Base-by-base conservation (phyloP, 352 stramenopile genomes). In the Phytophthora ohioensis region DNA sequence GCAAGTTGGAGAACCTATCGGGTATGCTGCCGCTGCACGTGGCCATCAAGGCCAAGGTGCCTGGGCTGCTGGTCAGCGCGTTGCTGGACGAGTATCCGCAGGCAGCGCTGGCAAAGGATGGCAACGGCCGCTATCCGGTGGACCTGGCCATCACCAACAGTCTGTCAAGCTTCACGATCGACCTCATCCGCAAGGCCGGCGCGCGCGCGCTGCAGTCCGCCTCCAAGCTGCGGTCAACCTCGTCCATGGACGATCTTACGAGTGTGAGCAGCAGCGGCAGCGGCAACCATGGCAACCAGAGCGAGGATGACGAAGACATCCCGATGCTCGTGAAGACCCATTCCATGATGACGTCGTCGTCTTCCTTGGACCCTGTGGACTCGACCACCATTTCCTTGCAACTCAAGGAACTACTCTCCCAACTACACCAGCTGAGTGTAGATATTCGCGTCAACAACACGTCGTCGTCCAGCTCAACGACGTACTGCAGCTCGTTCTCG, bases 21-120 rank as follows among this genome's bases (percentile, higher is more conserved):
- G 85, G 84, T 9, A 94, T 94, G 86, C 64, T 92, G 62, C 88
- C 88, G 15, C 69, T 95, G 38, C 88, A 95, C 57, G 85, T 95
- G 17, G 88, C 88, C n/a, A 88, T 95, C 57, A 77, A 84, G 21
- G 81, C 82, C 41, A 90, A 90, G 62, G 73, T 91, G 36, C 78
- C 82, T 2, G 85, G 80, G 0, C 55, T 94, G 38, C 72, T 90
- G 36, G 73, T 95, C 59, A 82, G 82, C 52, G 64, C 72, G 57
- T 69, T 95, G 48, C 63, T 94, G 54, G 55, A 80, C 32, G 76
- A 46, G 48, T 78, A 76, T 41, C 71, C 77, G 2, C 69, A 82
- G 35, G 79, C 78, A 15, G 76, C 80, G 32, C 75, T 92, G 13
- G 77, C 74, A 15, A 91, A 88, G 61, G 82, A 91, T 58, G 73